Base-by-base conservation (phyloP, 1,284 basidiomycete genomes). In the Hypsizygus ulmarius region DNA sequence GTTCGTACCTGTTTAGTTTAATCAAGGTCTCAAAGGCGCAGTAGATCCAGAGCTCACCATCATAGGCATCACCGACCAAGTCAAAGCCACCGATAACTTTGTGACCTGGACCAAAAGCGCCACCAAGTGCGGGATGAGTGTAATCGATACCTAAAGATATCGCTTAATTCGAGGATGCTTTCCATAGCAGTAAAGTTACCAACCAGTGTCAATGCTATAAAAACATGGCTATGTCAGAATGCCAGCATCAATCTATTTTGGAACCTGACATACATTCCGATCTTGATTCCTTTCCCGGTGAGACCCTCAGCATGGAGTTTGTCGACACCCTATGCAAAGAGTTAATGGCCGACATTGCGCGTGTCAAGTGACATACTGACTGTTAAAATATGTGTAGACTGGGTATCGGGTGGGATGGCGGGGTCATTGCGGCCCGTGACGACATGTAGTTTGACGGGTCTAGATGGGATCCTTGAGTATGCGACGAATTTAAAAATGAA, bases 121-220 rank as follows among this genome's bases (percentile, higher is more conserved):
- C 81, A 30, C 81, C 86, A 45, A 90, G 78, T 11, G 69, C 66
- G 6, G 82, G 81, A 57, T 84, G 79, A 2, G 75, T 82, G 60
- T 80, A 83, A 59, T 83, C 81, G 29, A 59, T 54, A 14, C 55
- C 53, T 50, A 48, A 2, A 32, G 19, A 35, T 18, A 32, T 29
- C 10, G 33, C 12, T 15, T 14, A 40, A 3, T n/a, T n/a, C n/a
- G n/a, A n/a, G n/a, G n/a, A n/a, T n/a, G n/a, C n/a, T 9, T 19
- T 40, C 28, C 36, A 11, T n/a, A n/a, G 8, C 10, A 10, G 9
- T 29, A n/a, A 10, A 42, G 27, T 11, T 18, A 32, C 28, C 11
- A 27, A 49, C 76, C 76, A 45, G 69, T 58, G 43, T 64, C 60
- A 28, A 62, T 45, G 29, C 60, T 61, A 39, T 10, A n/a, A 16